These are phyloP conservation scores for Epichloe baconii DNA, from an alignment of 2,329 filamentous ascomycete species.

Conservation along the genomic window DNA sequence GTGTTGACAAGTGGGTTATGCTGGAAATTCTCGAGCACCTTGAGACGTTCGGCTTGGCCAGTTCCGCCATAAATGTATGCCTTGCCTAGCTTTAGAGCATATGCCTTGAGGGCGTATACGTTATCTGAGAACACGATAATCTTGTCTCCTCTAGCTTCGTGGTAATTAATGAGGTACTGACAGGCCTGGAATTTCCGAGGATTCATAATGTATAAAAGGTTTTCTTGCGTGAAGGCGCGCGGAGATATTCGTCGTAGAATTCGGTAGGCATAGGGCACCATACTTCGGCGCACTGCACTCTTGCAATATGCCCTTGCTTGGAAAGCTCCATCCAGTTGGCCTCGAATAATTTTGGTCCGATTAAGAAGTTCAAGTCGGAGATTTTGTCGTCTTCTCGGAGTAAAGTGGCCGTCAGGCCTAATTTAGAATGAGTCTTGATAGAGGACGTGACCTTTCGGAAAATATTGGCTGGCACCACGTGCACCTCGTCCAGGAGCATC, in stretches of 20 bases:
- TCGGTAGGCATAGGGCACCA: conserved; percentile 99
- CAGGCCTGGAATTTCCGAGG: conserved; percentile 93
- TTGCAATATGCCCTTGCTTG: conserved; percentile 90
- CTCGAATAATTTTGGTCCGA: conserved; percentile 94
- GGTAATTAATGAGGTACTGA: conserved; percentile 96
- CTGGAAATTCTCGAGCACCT: conserved; percentile 88
- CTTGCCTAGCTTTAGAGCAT: conserved; percentile 73
- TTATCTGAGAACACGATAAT: conserved; percentile 98
- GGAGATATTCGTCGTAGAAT: conserved; percentile 90
- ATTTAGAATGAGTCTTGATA: conserved; percentile 89
- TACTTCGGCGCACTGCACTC: conserved; percentile 94
- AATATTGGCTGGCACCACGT: conserved; percentile 93
- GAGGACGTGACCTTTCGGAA: conserved; percentile 88
- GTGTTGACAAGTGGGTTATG: conserved; percentile 84
- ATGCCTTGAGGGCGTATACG: conserved; percentile 78
- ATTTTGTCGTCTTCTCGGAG: conserved; percentile 98
- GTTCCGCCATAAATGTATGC: conserved; percentile 88
- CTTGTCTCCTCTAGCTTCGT: conserved; percentile 89
- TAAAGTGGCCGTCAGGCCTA: conserved; percentile 86
- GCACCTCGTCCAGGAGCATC: conserved; percentile 94
- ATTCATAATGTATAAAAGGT: conserved; percentile 83
- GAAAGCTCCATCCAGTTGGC: conserved; percentile 99
- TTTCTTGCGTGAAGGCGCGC: conserved; percentile 41
- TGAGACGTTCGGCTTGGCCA: conserved; percentile 69
- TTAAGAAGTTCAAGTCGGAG: conserved; percentile 90